Percentiles rank a stretch among this genome's conserved stretches.
Conservation (phyloP, 345 rosid genomes). For the Eucalyptus regnans region DNA sequence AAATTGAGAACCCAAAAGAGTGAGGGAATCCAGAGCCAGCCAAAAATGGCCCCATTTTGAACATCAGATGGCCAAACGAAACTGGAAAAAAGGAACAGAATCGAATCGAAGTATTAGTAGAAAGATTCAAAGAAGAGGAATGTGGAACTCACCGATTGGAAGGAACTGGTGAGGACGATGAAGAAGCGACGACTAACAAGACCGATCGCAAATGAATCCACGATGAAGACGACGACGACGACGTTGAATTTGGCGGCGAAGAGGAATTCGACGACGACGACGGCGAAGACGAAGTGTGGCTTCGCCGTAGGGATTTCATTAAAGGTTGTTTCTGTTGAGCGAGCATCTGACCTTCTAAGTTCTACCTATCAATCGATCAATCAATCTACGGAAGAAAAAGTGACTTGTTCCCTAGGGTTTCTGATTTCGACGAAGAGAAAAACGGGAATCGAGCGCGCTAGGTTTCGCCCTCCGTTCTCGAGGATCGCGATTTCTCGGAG, state of each 20-base stretch:
- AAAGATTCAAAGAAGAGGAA: not conserved
- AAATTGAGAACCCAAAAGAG: not conserved
- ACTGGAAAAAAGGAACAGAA: not conserved
- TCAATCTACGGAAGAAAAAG: not conserved
- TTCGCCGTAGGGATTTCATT: slow-evolving; percentile 50
- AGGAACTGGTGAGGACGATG: slow-evolving; percentile 40
- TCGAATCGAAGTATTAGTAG: not conserved
- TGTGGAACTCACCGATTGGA: slow-evolving; percentile 34
- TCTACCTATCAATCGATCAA: not conserved
- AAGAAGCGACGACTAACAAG: slow-evolving; percentile 42
- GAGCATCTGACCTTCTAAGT: slow-evolving; percentile 13
- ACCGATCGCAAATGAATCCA: slow-evolving; percentile 64
- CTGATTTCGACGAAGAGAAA: not conserved
- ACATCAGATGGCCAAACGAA: not conserved
- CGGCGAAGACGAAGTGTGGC: slow-evolving; percentile 31
- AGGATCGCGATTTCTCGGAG: not conserved
- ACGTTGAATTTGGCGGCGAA: slow-evolving; percentile 21
- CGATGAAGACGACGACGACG: slow-evolving; percentile 32
- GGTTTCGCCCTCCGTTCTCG: not conserved
- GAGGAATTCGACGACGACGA: slow-evolving; percentile 23
- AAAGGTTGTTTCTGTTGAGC: slow-evolving; percentile 31
- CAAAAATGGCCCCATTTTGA: not conserved
- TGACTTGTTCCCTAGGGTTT: not conserved
- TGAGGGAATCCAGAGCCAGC: not conserved
- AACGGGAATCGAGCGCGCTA: not conserved